Evolutionary conservation across 2,329 filamentous ascomycete species (phyloP).

Genomic region (Aspergillus novofumigatus): DNA sequence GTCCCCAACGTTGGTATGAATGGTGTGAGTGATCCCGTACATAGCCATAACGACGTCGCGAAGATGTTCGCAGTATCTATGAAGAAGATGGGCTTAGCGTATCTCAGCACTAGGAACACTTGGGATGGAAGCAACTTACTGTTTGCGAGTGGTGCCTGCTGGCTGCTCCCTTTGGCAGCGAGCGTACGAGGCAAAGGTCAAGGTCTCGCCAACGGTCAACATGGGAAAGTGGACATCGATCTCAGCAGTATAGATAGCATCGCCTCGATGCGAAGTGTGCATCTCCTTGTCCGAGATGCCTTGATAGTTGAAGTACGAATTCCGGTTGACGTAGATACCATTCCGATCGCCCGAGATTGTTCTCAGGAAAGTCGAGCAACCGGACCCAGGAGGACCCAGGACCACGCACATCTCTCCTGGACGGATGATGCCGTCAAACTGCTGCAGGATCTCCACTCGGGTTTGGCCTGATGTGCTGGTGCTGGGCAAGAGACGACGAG

Average conservation of each 20-base stretch:
- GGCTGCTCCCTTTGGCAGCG: constrained; percentile 44
- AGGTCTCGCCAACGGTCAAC: constrained; percentile 72
- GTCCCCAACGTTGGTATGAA: constrained; percentile 46
- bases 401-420: constrained; percentile 57
- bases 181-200: constrained; percentile 71
- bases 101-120: too few relatives aligned
- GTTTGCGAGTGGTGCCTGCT: constrained; percentile 39
- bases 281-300: constrained; percentile 53
- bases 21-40: constrained; percentile 49
- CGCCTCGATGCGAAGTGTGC: constrained; percentile 73
- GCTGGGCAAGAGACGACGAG: too few relatives aligned
- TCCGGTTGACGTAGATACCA: constrained; percentile 68
- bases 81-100: too few relatives aligned
- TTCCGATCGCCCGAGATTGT: constrained; percentile 79
- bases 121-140: too few relatives aligned
- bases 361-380: constrained; percentile 82
- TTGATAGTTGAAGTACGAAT: constrained; percentile 77
- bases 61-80: constrained; percentile 41
- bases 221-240: constrained; percentile 79
- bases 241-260: constrained; percentile 83
- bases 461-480: too few relatives aligned
- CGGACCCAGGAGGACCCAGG: constrained; percentile 48
- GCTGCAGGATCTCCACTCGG: constrained; percentile 51
- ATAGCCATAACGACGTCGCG: constrained; percentile 45
- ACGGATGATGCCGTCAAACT: constrained; percentile 61